Evolutionary conservation across 305 asterid species (phyloP).

Genomic region (Fraxinus velutina): DNA sequence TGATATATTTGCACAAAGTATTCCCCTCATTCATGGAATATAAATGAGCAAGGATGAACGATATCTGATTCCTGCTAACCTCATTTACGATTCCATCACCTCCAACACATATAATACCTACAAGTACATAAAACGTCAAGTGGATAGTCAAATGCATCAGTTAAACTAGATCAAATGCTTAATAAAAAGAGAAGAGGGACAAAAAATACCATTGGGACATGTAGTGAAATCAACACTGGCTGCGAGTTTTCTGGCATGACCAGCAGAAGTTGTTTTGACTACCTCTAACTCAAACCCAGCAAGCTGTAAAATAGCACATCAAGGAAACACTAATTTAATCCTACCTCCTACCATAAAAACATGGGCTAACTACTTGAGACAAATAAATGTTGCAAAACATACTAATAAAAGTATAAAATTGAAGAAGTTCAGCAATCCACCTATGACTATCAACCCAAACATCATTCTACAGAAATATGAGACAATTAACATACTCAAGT

Average conservation of each 20-base stretch:
- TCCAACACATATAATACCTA: slow-evolving; percentile 90
- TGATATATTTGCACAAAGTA: not conserved
- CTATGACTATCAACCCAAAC: not conserved
- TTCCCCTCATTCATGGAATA: slow-evolving; percentile 21
- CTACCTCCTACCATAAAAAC: slow-evolving; percentile 8
- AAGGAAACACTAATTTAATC: slow-evolving; percentile 19
- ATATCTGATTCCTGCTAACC: slow-evolving; percentile 38
- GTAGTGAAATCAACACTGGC: slow-evolving; percentile 73
- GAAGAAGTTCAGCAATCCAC: not conserved
- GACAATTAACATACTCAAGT: not conserved
- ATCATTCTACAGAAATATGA: not conserved
- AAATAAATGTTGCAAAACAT: not conserved
- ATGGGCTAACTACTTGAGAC: slow-evolving; percentile 9
- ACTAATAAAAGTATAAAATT: slow-evolving; percentile 1
- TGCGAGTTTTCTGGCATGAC: slow-evolving; percentile 91
- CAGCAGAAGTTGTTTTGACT: slow-evolving; percentile 83
- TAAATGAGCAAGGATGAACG: slow-evolving; percentile 19
- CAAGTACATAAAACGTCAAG: not conserved
- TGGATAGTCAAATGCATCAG: slow-evolving; percentile 15
- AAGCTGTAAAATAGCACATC: slow-evolving; percentile 46
- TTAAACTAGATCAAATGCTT: slow-evolving; percentile 11
- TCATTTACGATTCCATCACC: slow-evolving; percentile 87
- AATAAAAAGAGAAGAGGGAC: not conserved
- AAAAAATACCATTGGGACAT: slow-evolving; percentile 70
- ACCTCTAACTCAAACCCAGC: slow-evolving; percentile 90